Evolutionary conservation across 305 asterid genomes (phyloP), one percentile per base, ranked within the genome.

Genomic region (Solanum hybrid): DNA sequence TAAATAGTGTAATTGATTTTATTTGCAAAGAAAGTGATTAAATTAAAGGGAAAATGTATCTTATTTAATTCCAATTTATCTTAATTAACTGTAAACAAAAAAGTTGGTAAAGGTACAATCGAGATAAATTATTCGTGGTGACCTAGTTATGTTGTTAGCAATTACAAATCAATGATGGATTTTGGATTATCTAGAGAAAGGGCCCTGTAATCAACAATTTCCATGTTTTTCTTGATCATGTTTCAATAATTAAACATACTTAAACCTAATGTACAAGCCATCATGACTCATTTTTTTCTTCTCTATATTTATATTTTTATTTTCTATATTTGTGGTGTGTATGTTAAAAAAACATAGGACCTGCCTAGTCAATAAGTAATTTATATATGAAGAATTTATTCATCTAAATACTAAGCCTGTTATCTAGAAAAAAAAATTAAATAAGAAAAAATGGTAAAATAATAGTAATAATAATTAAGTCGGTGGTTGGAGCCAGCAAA

Each of bases 401-500:
- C 36, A 40, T 80, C 36, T 79, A 75, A 31, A 75, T 75, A 7
- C 45, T 34, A 14, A 1, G 69, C 36, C 1, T 42, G 26, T 80
- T 80, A 4, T 22, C 10, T 7, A 80, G 69, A 38, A 4, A 72
- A 15, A 64, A 7, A 64, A 13, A 4, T 38, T 38, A 24, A 17
- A 37, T 24, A 78, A 85, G 10, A 27, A 64, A 7, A 64, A 13
- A 6, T 38, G 69, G 69, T 56, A 24, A 31, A 37, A 82, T 17
- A 64, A 73, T 82, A 76, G 19, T 24, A 76, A 88, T 45, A 79
- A 29, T 85, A 79, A 88, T 34, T 13, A 75, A 81, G 87, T 87
- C 7, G 91, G 88, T 90, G 85, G 93, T 90, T 90, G 90, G 90
- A 60, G 26, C 7, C 10, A 60, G 26, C 71, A 75, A 69, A 84